A percentile compares a stretch with the other conserved stretches of the same genome.
These are phyloP conservation scores for Lactarius pseudohatsudake DNA, from an alignment of 768 basidiomycete genomes.

Conservation along the genomic window DNA sequence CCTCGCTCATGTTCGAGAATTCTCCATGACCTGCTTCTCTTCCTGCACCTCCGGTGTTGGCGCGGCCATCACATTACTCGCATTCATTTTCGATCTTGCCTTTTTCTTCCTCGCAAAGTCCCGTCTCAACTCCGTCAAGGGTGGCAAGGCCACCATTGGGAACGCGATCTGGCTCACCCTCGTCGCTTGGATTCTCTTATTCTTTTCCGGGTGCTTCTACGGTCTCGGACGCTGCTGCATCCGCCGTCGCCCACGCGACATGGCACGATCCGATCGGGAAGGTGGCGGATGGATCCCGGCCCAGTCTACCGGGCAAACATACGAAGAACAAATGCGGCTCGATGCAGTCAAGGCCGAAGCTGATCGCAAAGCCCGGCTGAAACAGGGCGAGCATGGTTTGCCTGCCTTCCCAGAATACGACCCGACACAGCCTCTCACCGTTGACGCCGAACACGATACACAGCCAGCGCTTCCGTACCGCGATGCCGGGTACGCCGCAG, in stretches of 20 bases:
- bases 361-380: slow-evolving; percentile 73
- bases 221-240: slow-evolving; percentile 84
- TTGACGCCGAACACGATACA: slow-evolving; percentile 50
- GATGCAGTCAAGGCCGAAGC: slow-evolving; percentile 86
- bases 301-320: slow-evolving; percentile 35
- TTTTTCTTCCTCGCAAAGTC: slow-evolving; percentile 88
- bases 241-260: slow-evolving; percentile 47
- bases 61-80: slow-evolving; percentile 73
- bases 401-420: slow-evolving; percentile 74
- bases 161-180: slow-evolving; percentile 90
- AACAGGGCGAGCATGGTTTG: slow-evolving; percentile 60
- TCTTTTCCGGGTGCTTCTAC: slow-evolving; percentile 90
- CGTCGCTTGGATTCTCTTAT: slow-evolving; percentile 79
- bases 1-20: slow-evolving; percentile 83
- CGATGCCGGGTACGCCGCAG: slow-evolving; percentile 63
- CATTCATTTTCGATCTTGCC: slow-evolving; percentile 91
- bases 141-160: slow-evolving; percentile 81
- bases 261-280: slow-evolving; percentile 33
- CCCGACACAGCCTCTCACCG: slow-evolving; percentile 60
- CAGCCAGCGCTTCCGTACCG: slow-evolving; percentile 27
- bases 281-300: slow-evolving; percentile 28
- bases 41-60: slow-evolving; percentile 80
- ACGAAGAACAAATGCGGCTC: slow-evolving; percentile 69
- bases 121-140: slow-evolving; percentile 69
- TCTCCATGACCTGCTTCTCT: slow-evolving; percentile 82